phyloP scores from a whole-genome alignment of 176 grass and related monocot species.

The Phoenix roebelenii region DNA sequence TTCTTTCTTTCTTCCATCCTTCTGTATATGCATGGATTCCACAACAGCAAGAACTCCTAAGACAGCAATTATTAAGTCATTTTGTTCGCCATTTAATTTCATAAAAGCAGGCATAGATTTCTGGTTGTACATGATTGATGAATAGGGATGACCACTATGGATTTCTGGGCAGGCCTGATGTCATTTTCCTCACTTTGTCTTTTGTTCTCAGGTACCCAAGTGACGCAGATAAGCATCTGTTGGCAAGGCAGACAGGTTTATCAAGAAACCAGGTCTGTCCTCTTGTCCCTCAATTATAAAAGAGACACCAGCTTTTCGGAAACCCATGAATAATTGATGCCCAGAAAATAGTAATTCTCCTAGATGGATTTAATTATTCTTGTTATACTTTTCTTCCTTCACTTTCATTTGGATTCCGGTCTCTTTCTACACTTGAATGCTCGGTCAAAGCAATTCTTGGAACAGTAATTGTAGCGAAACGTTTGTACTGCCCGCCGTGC shows the following conservation, averaged over 20 bases:
- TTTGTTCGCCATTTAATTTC: not conserved
- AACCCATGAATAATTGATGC: not conserved
- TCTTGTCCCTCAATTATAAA: slow-evolving; percentile 2
- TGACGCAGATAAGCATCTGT: slow-evolving; percentile 99
- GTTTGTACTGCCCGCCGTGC: too few relatives aligned
- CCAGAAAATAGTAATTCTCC: not conserved
- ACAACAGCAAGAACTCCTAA: not conserved
- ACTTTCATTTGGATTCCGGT: not conserved
- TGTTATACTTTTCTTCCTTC: not conserved
- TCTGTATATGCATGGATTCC: slow-evolving; percentile 19
- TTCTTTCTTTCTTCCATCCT: not conserved
- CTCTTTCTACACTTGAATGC: too few relatives aligned
- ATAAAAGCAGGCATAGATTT: too few relatives aligned
- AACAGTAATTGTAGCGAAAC: too few relatives aligned
- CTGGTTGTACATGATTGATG: not conserved
- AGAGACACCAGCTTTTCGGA: not conserved
- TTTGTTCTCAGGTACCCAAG: slow-evolving; percentile 86
- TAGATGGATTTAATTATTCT: not conserved
- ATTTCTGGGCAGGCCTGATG: slow-evolving; percentile 7
- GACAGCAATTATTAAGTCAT: not conserved
- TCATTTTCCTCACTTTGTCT: slow-evolving; percentile 5
- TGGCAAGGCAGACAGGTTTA: slow-evolving; percentile 95
- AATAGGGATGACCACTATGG: not conserved
- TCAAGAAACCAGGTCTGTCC: slow-evolving; percentile 91
- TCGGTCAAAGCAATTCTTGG: too few relatives aligned